Conservation (phyloP, 495 filamentous ascomycete species). For the Penicillium cataractarum region DNA sequence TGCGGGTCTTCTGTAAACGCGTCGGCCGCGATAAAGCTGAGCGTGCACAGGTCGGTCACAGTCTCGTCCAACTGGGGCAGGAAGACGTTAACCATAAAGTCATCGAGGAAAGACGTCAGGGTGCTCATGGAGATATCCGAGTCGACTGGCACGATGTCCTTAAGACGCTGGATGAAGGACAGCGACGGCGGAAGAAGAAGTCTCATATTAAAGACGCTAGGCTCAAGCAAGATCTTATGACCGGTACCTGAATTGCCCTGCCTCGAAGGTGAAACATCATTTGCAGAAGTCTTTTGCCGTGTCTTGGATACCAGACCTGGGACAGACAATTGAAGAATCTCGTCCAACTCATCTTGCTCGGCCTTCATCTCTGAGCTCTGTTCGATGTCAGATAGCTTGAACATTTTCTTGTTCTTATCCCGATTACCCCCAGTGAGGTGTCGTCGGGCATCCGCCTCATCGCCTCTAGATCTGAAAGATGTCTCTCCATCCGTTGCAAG, state of each 20-base stretch:
- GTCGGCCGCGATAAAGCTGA: constrained; percentile 79
- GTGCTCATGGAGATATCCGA: constrained; percentile 85
- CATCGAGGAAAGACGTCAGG: constrained; percentile 93
- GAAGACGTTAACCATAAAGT: constrained; percentile 98
- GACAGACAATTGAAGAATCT: constrained; percentile 86
- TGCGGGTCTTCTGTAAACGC: constrained; percentile 86
- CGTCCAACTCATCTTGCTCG: constrained; percentile 88
- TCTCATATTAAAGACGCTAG: constrained; percentile 97
- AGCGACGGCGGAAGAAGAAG: constrained; percentile 91
- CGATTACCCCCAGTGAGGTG: constrained; percentile 63
- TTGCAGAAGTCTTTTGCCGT: constrained; percentile 45
- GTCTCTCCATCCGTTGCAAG: constrained; percentile 87
- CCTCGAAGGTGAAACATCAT: constrained; percentile 40
- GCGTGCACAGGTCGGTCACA: constrained; percentile 81
- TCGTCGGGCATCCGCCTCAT: constrained; percentile 53
- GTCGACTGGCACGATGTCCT: constrained; percentile 83
- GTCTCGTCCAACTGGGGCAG: constrained; percentile 96
- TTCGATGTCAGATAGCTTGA: constrained; percentile 86
- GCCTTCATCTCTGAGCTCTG: constrained; percentile 70
- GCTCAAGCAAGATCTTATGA: constrained; percentile 89
- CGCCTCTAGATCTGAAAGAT: constrained; percentile 49
- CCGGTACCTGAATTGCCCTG: constrained; percentile 63
- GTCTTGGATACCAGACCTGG: constrained; percentile 88
- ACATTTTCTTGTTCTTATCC: constrained; percentile 79
- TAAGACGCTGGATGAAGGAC: constrained; percentile 86